Percentiles rank a stretch among this genome's conserved stretches.
These are phyloP conservation scores for Nevesoporus exiguus DNA, from an alignment of 768 basidiomycete genomes.

Conservation along the genomic window DNA sequence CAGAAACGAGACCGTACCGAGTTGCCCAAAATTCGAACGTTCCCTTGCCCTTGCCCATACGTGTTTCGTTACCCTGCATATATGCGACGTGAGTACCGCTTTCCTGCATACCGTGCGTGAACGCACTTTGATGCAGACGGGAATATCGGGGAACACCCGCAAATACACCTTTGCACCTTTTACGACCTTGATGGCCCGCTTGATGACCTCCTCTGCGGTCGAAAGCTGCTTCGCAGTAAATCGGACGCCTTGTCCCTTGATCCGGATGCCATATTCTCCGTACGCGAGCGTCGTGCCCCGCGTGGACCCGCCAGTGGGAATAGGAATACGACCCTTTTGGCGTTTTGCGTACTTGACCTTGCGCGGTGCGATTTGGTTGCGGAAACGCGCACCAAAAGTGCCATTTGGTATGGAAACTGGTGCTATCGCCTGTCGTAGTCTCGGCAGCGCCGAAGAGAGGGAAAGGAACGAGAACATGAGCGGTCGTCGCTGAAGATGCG, in stretches of 20 bases:
- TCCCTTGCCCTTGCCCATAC: slow-evolving; percentile 99
- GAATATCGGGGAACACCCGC: slow-evolving; percentile 94
- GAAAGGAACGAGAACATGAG: slow-evolving; percentile 26
- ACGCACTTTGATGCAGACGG: slow-evolving; percentile 91
- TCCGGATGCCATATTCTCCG: slow-evolving; percentile 90
- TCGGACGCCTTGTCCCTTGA: slow-evolving; percentile 76
- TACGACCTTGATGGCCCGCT: slow-evolving; percentile 82
- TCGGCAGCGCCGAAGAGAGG: slow-evolving; percentile 11
- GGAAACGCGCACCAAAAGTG: slow-evolving; percentile 31
- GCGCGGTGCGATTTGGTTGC: slow-evolving; percentile 74
- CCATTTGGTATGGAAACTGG: slow-evolving; percentile 13
- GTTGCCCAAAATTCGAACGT: slow-evolving; percentile 97
- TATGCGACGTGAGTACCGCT: background rate
- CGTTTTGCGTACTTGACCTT: slow-evolving; percentile 81
- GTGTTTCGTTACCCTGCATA: slow-evolving; percentile 87
- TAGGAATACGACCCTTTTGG: slow-evolving; percentile 85
- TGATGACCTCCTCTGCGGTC: slow-evolving; percentile 82
- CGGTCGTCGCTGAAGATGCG: background rate
- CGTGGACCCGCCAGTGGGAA: slow-evolving; percentile 85
- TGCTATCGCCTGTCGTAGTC: slow-evolving; percentile 8
- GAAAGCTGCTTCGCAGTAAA: slow-evolving; percentile 88
- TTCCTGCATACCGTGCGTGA: background rate
- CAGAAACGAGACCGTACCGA: slow-evolving; percentile 47
- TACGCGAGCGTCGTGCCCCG: slow-evolving; percentile 91
- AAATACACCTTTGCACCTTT: slow-evolving; percentile 87